Base-by-base conservation (phyloP, 768 basidiomycete species). In the Suillus ampliporus region DNA sequence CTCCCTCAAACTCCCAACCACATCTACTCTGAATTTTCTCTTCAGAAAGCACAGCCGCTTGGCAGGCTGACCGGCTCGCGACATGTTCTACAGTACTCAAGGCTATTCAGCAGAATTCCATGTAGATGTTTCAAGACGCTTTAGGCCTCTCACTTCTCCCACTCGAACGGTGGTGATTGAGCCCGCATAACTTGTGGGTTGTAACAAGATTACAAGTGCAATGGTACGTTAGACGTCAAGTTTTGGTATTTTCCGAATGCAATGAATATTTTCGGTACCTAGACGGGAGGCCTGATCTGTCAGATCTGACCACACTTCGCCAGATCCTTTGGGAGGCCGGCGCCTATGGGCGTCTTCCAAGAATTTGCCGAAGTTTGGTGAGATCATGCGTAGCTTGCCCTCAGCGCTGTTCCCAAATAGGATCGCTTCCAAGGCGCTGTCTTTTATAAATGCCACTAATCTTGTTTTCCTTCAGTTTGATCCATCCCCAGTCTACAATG, bases 21-120 rank as follows among this genome's bases (percentile, higher is more conserved):
- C 31, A 51, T 51, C 50, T 13, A 51, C 50, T 31, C 28, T 54
- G 53, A 17, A 5, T 38, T 54, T 31, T 54, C 37, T 38, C 9
- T 54, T 23, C 53, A 38, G 53, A 54, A 54, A 34, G 31, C 53
- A 54, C 53, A 54, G 53, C 53, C 52, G 52, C 11, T 54, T 54
- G 9, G 52, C 35, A 17, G 21, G 21, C 11, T 38, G 53, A n/a
- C n/a, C n/a, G 53, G 23, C 15, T 14, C 21, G 37, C 38, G 37
- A 38, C 53, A 54, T 37, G 15, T 54, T 54, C 53, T 17, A 37
- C 4, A 38, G 37, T 38, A n/a, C n/a, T n/a, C n/a, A 19, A 38
- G 53, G 53, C 53, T 54, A 54, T 54, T 23, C 53, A 38, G 9
- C 11, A 34, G n/a, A 54, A 26, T 54, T 54, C 53, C 23, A 54